These are phyloP conservation scores for Phytophthora foliorum DNA, from an alignment of 352 stramenopile species.

Conservation along the genomic window DNA sequence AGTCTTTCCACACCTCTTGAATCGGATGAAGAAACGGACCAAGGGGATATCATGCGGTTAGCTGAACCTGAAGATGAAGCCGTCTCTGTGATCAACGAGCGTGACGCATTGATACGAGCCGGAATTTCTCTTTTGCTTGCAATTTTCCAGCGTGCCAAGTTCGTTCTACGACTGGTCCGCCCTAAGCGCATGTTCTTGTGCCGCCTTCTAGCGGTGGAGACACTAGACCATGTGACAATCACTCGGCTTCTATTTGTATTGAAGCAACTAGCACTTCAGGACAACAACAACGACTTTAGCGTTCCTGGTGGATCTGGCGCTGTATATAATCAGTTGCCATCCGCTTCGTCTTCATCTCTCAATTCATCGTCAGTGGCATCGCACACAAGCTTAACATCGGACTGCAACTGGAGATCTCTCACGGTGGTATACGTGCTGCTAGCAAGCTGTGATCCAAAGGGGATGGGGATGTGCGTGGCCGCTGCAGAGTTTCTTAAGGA, in stretches of 20 bases:
- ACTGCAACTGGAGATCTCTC: constrained; percentile 78
- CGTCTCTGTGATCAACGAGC: constrained; percentile 68
- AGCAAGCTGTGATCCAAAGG: constrained; percentile 81
- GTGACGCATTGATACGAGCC: constrained; percentile 74
- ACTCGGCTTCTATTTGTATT: constrained; percentile 69
- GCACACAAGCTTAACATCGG: constrained; percentile 41
- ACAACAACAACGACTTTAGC: constrained; percentile 26
- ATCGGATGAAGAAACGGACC: constrained; percentile 44
- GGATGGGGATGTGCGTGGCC: constrained; percentile 77
- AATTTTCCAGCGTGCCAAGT: constrained; percentile 77
- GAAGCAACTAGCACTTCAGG: constrained; percentile 68
- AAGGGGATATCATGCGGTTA: constrained; percentile 17
- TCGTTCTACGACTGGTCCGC: constrained; percentile 67
- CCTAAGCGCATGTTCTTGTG: constrained; percentile 81
- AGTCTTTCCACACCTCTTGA: constrained; percentile 47
- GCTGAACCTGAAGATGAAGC: constrained; percentile 68
- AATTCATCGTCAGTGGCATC: constrained; percentile 26
- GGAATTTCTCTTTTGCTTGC: constrained; percentile 77
- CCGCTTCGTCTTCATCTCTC: constrained; percentile 12
- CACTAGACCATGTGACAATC: constrained; percentile 80
- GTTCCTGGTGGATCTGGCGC: not conserved
- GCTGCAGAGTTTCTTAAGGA: constrained; percentile 83
- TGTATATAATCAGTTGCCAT: constrained; percentile 17
- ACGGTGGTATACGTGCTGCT: constrained; percentile 78
- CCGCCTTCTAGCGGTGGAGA: constrained; percentile 75